Conservation (phyloP, 768 basidiomycete species). For the Tulasnella sp. region DNA sequence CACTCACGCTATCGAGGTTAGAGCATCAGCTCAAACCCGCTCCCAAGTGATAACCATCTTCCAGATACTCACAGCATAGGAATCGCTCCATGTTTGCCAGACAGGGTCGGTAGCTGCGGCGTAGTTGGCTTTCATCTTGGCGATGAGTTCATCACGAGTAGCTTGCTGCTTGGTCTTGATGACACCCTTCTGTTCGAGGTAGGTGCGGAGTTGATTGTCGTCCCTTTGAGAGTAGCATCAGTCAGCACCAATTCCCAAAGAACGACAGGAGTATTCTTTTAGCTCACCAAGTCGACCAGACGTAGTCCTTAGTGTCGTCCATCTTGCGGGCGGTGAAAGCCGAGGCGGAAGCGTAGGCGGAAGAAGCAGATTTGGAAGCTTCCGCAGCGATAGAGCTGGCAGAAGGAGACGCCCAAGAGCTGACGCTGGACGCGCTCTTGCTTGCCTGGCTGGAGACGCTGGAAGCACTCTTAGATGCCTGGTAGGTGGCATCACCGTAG, state of each 20-base stretch:
- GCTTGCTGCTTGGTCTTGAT: conserved; percentile 50
- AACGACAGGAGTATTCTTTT: background rate
- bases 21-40: too few relatives aligned
- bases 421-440: conserved; percentile 9
- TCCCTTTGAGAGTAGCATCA: conserved; percentile 24
- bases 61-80: conserved; percentile 53
- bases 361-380: conserved; percentile 31
- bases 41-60: too few relatives aligned
- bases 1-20: conserved; percentile 49
- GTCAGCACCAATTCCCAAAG: background rate
- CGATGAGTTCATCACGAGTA: conserved; percentile 54
- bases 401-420: background rate
- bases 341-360: conserved; percentile 1
- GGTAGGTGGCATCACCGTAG: conserved; percentile 34
- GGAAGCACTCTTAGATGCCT: conserved; percentile 25
- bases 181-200: conserved; percentile 64
- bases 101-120: conserved; percentile 47
- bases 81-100: conserved; percentile 82
- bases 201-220: conserved; percentile 57
- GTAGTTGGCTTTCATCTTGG: conserved; percentile 59
- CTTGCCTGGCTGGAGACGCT: conserved; percentile 14
- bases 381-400: conserved; percentile 16
- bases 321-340: conserved; percentile 28
- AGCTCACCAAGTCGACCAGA: conserved; percentile 68
- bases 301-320: conserved; percentile 72